Evolutionary conservation across 306 rosid species (phyloP), one percentile per base, ranked within the genome.

Genomic region (Quercus alba): DNA sequence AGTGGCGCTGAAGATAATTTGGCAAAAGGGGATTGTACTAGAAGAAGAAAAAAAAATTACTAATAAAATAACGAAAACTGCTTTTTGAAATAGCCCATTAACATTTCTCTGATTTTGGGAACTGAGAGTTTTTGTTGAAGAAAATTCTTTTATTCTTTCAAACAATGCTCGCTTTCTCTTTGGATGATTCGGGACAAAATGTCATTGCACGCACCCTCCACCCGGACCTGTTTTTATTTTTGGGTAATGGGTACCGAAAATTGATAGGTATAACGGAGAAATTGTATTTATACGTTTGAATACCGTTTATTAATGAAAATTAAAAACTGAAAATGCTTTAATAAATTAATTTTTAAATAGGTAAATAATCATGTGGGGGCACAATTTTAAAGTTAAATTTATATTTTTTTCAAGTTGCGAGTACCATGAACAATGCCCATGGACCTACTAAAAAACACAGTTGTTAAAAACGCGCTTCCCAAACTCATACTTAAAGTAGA

Each of bases 401-500:
- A 0, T 0, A 31, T 31, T 31, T 31, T 30, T 31, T 4, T 0
- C 5, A 31, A 31, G 0, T 4, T 4, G 1, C 5, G 1, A 0
- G 5, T 31, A 5, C 0, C 1, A 31, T 31, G 5, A 31, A 31
- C 0, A 31, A 1, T 4, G 0, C 0, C 5, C 5, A 31, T 31
- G 1, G 5, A 31, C 5, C 1, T 0, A 31, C 35, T 31, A 26
- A 31, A 31, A 31, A 31, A 31, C 35, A 0, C 1, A 31, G 35
- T 1, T 1, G 0, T 1, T 30, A 0, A 31, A 31, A 31, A 31
- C 0, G 1, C 5, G 5, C 33, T 4, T 31, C 0, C 1, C 31
- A 30, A 30, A 30, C 0, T 38, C 9, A 6, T 0, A 38, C 1
- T 38, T 0, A 38, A 38, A 1, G 8, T 6, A 0, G 0, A 38